Evolutionary conservation across 2,329 filamentous ascomycete genomes (phyloP).

Genomic region (Sporothrix euskadiensis): DNA sequence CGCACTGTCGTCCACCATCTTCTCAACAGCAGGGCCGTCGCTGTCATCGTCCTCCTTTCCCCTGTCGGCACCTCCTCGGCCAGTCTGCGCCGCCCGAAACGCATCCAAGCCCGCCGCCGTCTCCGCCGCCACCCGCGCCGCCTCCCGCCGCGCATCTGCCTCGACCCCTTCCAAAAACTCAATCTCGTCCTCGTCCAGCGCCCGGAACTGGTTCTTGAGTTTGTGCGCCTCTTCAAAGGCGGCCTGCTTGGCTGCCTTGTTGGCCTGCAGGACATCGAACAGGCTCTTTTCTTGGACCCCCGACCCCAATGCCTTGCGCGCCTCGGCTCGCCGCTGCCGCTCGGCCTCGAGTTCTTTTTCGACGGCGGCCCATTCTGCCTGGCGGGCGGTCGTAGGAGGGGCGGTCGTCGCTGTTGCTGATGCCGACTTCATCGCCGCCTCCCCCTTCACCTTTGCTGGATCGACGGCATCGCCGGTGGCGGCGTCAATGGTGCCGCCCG

Average conservation of each 20-base stretch:
- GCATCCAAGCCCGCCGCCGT: conserved; percentile 57
- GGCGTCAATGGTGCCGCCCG: conserved; percentile 53
- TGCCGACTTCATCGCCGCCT: not conserved
- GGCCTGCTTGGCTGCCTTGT: conserved; percentile 83
- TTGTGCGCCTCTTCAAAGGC: conserved; percentile 74
- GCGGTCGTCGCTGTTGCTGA: not conserved
- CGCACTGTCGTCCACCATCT: conserved; percentile 17
- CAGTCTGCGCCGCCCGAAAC: conserved; percentile 49
- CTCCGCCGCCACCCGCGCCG: conserved; percentile 56
- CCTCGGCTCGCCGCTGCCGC: conserved; percentile 53
- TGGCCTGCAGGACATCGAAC: conserved; percentile 75
- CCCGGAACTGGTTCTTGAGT: conserved; percentile 74
- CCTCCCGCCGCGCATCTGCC: conserved; percentile 52
- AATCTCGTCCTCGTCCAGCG: conserved; percentile 76
- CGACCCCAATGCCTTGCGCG: conserved; percentile 42
- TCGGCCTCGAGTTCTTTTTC: conserved; percentile 65
- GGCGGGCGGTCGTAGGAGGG: conserved; percentile 24
- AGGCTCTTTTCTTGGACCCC: conserved; percentile 60
- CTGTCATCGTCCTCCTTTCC: conserved; percentile 28
- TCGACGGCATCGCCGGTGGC: conserved; percentile 37
- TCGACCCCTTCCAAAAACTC: conserved; percentile 68
- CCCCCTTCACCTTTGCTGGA: not conserved
- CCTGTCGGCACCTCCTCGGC: conserved; percentile 15
- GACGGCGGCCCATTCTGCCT: conserved; percentile 63
- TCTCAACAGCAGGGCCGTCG: conserved; percentile 15